A percentile compares a stretch with the other conserved stretches of the same genome.
These are phyloP conservation scores for Hirschfeldia incana DNA, from an alignment of 345 rosid species.

Conservation along the genomic window DNA sequence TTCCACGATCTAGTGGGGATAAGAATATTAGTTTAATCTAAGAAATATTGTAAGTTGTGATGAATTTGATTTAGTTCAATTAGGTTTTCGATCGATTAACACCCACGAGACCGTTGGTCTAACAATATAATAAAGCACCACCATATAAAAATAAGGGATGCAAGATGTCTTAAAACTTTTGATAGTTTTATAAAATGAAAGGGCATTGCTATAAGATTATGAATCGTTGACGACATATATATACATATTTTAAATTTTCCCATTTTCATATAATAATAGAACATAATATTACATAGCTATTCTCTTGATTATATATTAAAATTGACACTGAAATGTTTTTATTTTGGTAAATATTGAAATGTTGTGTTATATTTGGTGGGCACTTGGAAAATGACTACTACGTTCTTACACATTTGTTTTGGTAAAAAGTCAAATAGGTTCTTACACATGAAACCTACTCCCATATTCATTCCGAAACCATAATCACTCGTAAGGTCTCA, in stretches of 20 bases:
- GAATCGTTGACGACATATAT: neutral
- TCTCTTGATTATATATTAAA: neutral
- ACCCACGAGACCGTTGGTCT: neutral
- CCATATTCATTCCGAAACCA: conserved; percentile 15
- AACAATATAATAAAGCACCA: neutral
- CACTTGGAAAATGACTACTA: conserved; percentile 14
- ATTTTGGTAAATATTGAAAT: neutral
- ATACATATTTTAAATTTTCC: neutral
- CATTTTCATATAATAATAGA: neutral
- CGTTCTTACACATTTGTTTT: conserved; percentile 11
- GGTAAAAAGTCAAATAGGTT: neutral
- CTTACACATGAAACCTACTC: conserved; percentile 27
- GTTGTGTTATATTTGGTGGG: neutral
- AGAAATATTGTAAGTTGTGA: neutral
- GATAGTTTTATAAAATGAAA: neutral
- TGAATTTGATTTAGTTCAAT: neutral
- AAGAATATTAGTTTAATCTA: neutral
- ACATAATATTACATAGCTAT: neutral
- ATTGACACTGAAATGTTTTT: no score
- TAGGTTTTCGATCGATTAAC: neutral
- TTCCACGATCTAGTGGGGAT: neutral
- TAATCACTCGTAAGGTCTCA: conserved; percentile 20
- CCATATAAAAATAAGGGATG: neutral
- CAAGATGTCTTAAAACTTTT: neutral
- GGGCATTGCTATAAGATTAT: neutral